Base-by-base conservation (phyloP, 768 basidiomycete species). In the Mrakia blollopis region DNA sequence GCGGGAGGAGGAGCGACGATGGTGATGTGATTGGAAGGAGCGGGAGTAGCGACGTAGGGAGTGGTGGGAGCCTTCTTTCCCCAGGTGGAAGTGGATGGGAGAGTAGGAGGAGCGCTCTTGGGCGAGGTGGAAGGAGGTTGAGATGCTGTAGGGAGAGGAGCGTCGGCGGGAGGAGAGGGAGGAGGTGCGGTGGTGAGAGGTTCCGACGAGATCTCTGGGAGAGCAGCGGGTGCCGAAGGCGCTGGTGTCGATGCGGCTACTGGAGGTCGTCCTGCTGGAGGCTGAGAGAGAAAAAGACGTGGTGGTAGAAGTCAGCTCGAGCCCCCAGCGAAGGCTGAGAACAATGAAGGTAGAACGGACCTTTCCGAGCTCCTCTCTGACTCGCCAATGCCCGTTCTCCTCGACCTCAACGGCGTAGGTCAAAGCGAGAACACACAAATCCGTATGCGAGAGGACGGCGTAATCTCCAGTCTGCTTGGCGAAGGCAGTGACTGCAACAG, bases 401-500 rank as follows among this genome's bases (percentile, higher is more conserved):
- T 83, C 80, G 74, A 89, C 85, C 80, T 93, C 89, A 74, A 96
- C 85, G 32, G 89, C 87, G 82, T 92, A 90, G 9, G 94, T 93
- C 80, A 99, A 86, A 1, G 97, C 96, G 70, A 98, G 84, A 52
- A 98, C 89, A 80, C 91, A 90, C 60, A 99, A 83, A 89, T 99
- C 97, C 21, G 94, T 87, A 83, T 91, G 88, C 21, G 94, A 97
- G 54, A 99, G 87, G 67, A 94, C 95, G 61, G 92, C 86, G 82
- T 94, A 95, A 84, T 99, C 97, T 82, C 97, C 97, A 0, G 96
- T 96, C 86, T 92, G 92, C 86, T 94, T 96, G 5, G 97, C 93
- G 84, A 89, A 90, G 78, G 91, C 90, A 74, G 91, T 92, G 6
- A 96, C 97, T 98, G 81, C 30, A 18, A 25, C 28, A 25, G 61